Conservation (phyloP, 2,329 filamentous ascomycete genomes). For the Xylaria sp. region DNA sequence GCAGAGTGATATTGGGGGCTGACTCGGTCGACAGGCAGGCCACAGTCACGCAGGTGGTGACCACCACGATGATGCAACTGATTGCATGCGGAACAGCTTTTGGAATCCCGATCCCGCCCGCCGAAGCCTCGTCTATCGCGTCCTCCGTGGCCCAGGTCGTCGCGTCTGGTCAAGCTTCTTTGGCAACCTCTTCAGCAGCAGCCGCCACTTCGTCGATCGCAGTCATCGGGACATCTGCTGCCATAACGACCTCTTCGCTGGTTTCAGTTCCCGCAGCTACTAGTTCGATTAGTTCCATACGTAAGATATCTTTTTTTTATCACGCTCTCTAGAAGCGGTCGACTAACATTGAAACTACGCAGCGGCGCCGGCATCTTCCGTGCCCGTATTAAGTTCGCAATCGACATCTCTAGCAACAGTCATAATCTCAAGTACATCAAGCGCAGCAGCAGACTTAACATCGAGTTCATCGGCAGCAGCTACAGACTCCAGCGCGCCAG, state of each 20-base stretch:
- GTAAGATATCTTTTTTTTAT: not conserved
- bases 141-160: slow-evolving; percentile 42
- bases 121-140: slow-evolving; percentile 42
- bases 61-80: slow-evolving; percentile 47
- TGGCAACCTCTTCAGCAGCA: slow-evolving; percentile 18
- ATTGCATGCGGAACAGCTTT: slow-evolving; percentile 44
- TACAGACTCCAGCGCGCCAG: not conserved
- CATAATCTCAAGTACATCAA: slow-evolving; percentile 23
- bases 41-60: slow-evolving; percentile 43
- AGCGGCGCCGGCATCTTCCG: slow-evolving; percentile 16
- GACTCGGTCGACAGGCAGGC: slow-evolving; percentile 20
- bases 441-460: not conserved
- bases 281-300: slow-evolving; percentile 12
- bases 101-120: slow-evolving; percentile 39
- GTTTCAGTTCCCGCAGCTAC: not conserved
- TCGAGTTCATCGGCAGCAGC: not conserved
- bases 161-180: slow-evolving; percentile 38
- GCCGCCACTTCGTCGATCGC: slow-evolving; percentile 18
- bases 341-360: not conserved
- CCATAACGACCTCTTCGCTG: slow-evolving; percentile 12
- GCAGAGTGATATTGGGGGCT: slow-evolving; percentile 6
- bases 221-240: slow-evolving; percentile 11
- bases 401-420: slow-evolving; percentile 28
- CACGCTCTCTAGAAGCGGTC: not conserved
- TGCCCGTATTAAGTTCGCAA: not conserved